Evolutionary conservation across 805 yeast genomes (phyloP).

Genomic region (Saccharomycopsis sp.): DNA sequence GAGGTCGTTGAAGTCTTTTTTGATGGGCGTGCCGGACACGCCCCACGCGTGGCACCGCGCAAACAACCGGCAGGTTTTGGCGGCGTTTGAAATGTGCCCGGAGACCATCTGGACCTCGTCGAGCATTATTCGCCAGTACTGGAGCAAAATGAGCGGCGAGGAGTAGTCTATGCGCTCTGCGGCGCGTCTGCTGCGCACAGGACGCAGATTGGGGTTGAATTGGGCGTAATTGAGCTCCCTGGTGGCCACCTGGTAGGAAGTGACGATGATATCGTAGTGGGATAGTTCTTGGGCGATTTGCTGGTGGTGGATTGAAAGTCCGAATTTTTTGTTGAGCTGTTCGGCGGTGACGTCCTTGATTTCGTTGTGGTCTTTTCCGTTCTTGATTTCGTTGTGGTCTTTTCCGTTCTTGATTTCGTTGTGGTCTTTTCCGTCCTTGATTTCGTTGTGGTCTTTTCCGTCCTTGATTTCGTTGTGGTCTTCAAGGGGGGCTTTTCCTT

Average conservation of each 20-base stretch:
- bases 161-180: slow-evolving; percentile 46
- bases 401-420: slow-evolving; percentile 1
- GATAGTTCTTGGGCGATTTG: slow-evolving; percentile 46
- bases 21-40: slow-evolving; percentile 91
- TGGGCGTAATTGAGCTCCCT: slow-evolving; percentile 73
- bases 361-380: neutral
- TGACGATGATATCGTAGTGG: slow-evolving; percentile 68
- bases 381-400: neutral
- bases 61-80: slow-evolving; percentile 69
- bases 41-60: slow-evolving; percentile 95
- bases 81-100: slow-evolving; percentile 63
- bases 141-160: slow-evolving; percentile 74
- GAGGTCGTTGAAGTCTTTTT: slow-evolving; percentile 57
- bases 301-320: slow-evolving; percentile 7
- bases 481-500: too few relatives aligned
- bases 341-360: neutral
- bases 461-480: neutral
- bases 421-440: too few relatives aligned
- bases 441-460: slow-evolving; percentile 1
- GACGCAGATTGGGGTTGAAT: slow-evolving; percentile 46
- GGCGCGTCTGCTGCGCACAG: slow-evolving; percentile 23
- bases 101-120: slow-evolving; percentile 96
- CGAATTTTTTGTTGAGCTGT: neutral
- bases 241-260: slow-evolving; percentile 67
- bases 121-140: slow-evolving; percentile 83